Evolutionary conservation across 371 early-diverging fungal species (phyloP), one percentile per base, ranked within the genome.

Genomic region (Mortierella sp.): DNA sequence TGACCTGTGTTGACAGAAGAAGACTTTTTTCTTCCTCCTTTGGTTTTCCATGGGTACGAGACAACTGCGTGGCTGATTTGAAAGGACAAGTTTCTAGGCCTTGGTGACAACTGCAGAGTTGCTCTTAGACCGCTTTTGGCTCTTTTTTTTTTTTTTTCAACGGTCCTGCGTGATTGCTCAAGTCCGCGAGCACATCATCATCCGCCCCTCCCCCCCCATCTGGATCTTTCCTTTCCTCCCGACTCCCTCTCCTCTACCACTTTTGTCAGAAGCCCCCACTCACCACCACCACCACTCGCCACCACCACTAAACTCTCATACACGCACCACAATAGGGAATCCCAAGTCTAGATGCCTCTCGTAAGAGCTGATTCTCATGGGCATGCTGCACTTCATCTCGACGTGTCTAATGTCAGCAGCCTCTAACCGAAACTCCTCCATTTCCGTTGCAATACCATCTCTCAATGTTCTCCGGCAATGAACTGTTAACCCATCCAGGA

Each of bases 401-500:
- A 29, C 50, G 14, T 50, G 6, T 63, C n/a, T 44, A 30, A 25
- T 52, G 26, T 9, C 50, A 48, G 50, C 26, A 45, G 14, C 21
- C 25, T 44, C 25, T 11, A 23, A 25, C 46, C 26, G 9, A 18
- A 45, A 19, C 37, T 51, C n/a, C 25, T 23, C 28, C n/a, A 45
- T 57, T 29, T 51, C 23, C 37, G 21, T 45, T 61, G 21, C 50
- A 56, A 46, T 19, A 59, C 43, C 52, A 19, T 21, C 44, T 43
- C 52, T 50, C 21, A 26, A 14, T 62, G 18, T 25, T 16, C 23
- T 23, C 26, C 55, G 23, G 50, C 65, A 23, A 37, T 37, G 3
- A 11, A 18, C 25, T 45, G n/a, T 44, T 26, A 57, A 23, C 59
- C 18, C 15, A 9, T 7, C 1, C 60, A 93, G 95, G 95, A 94